Percentiles rank a stretch among this genome's conserved stretches.
These are phyloP conservation scores for Fusarium subglutinans DNA, from an alignment of 2,329 filamentous ascomycete species.

Conservation along the genomic window DNA sequence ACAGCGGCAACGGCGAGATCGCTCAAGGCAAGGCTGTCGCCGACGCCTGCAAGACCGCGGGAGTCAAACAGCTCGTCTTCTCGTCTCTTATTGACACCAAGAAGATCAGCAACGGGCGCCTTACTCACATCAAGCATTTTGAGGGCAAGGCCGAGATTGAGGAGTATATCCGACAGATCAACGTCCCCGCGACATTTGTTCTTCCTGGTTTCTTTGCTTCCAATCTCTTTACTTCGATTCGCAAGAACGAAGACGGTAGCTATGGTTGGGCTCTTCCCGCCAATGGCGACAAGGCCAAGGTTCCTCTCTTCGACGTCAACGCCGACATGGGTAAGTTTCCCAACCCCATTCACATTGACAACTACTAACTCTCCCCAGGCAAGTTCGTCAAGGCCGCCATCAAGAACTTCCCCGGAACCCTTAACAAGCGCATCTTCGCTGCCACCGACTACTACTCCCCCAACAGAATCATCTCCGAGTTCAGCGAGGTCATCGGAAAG, in stretches of 20 bases:
- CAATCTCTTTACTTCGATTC: conserved; percentile 50
- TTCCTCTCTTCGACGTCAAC: conserved; percentile 51
- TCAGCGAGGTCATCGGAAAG: conserved; percentile 48
- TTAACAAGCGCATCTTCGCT: conserved; percentile 49
- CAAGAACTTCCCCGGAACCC: conserved; percentile 37
- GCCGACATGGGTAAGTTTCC: conserved; percentile 51
- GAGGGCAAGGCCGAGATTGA: conserved; percentile 67
- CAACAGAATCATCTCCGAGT: conserved; percentile 46
- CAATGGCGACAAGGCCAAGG: conserved; percentile 43
- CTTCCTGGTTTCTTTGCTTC: conserved; percentile 65
- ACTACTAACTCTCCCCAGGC: conserved; percentile 12
- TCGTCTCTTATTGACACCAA: conserved; percentile 55
- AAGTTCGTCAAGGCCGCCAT: conserved; percentile 50
- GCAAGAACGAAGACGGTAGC: conserved; percentile 44
- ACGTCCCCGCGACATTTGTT: conserved; percentile 61
- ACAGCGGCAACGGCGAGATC: conserved; percentile 48
- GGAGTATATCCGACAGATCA: conserved; percentile 61
- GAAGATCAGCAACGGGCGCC: conserved; percentile 49
- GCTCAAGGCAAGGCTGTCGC: conserved; percentile 57
- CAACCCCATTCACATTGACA: fast-evolving
- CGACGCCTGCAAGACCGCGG: conserved; percentile 55
- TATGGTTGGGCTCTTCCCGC: conserved; percentile 44
- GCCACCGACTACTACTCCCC: conserved; percentile 51
- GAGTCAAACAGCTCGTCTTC: conserved; percentile 58
- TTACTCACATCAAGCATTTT: conserved; percentile 58